Conservation (phyloP, 768 basidiomycete species). For the Russula griseocarnosa region DNA sequence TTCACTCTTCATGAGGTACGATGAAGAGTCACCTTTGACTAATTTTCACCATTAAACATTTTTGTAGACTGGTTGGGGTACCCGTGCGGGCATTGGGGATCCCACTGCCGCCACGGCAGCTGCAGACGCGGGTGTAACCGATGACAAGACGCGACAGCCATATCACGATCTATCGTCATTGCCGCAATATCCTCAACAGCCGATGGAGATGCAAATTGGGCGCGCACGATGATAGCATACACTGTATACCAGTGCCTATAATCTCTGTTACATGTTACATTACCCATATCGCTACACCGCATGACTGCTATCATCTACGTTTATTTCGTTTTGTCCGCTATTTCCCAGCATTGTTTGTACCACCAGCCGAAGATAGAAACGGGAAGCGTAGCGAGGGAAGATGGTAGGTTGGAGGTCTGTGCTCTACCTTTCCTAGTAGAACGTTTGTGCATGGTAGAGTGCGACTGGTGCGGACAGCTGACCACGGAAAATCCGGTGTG, state of each 20-base stretch:
- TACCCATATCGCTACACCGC: constrained; percentile 24
- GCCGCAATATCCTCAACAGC: constrained; percentile 29
- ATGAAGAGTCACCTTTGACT: background rate
- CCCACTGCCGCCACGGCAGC: constrained; percentile 72
- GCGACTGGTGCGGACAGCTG: constrained; percentile 3
- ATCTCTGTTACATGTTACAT: constrained; percentile 9
- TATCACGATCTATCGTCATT: constrained; percentile 29
- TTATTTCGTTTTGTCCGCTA: constrained; percentile 20
- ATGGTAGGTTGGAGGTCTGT: background rate
- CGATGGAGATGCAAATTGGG: constrained; percentile 36
- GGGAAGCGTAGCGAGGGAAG: background rate
- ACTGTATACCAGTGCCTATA: background rate
- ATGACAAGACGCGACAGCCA: constrained; percentile 19
- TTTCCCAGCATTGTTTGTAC: constrained; percentile 19
- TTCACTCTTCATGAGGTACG: constrained; percentile 86
- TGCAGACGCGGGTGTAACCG: constrained; percentile 40
- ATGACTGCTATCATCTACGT: constrained; percentile 27
- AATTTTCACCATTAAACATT: background rate
- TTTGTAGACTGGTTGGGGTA: constrained; percentile 84
- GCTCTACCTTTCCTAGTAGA: background rate
- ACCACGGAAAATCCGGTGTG: background rate
- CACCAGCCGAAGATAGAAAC: constrained; percentile 10
- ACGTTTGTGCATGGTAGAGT: constrained; percentile 7
- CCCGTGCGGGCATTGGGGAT: constrained; percentile 90
- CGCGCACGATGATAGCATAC: constrained; percentile 30